Conservation (phyloP, 2,329 filamentous ascomycete genomes). For the Penicillium occitanis region DNA sequence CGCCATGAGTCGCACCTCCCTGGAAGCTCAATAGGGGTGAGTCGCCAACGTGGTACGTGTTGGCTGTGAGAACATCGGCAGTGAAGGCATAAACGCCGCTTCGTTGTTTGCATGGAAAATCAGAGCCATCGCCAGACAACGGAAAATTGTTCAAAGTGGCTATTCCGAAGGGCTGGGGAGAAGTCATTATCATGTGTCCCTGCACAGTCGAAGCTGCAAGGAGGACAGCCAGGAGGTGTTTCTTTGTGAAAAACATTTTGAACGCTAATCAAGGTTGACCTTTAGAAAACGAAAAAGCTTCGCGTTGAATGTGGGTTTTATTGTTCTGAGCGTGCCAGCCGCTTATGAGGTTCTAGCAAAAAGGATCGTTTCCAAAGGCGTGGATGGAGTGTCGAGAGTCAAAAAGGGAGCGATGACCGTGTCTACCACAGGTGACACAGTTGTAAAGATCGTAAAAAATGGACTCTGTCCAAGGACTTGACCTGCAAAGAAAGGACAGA, state of each 20-base stretch:
- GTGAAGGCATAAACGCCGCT: slow-evolving; percentile 16
- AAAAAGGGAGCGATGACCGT: slow-evolving; percentile 1
- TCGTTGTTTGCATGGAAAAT: slow-evolving; percentile 82
- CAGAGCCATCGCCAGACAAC: slow-evolving; percentile 56
- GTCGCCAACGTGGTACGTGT: slow-evolving; percentile 65
- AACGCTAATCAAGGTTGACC: background rate
- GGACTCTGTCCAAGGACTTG: background rate
- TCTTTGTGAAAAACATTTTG: slow-evolving; percentile 6
- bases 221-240: too few species aligned
- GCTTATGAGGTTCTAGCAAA: background rate
- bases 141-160: slow-evolving; percentile 62
- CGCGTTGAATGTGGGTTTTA: background rate
- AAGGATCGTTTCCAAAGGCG: background rate
- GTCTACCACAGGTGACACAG: slow-evolving; percentile 14
- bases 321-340: slow-evolving; percentile 11
- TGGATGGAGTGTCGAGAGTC: background rate
- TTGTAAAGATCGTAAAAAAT: background rate
- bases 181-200: slow-evolving; percentile 74
- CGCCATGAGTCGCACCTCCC: slow-evolving; percentile 78
- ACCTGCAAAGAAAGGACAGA: slow-evolving; percentile 13
- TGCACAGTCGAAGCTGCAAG: slow-evolving; percentile 58
- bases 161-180: slow-evolving; percentile 63
- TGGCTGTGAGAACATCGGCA: slow-evolving; percentile 38
- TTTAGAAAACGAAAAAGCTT: background rate
- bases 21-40: slow-evolving; percentile 62